A percentile compares a stretch with the other conserved stretches of the same genome.
These are phyloP conservation scores for Exophiala sideris DNA, from an alignment of 2,329 filamentous ascomycete genomes.

Conservation along the genomic window DNA sequence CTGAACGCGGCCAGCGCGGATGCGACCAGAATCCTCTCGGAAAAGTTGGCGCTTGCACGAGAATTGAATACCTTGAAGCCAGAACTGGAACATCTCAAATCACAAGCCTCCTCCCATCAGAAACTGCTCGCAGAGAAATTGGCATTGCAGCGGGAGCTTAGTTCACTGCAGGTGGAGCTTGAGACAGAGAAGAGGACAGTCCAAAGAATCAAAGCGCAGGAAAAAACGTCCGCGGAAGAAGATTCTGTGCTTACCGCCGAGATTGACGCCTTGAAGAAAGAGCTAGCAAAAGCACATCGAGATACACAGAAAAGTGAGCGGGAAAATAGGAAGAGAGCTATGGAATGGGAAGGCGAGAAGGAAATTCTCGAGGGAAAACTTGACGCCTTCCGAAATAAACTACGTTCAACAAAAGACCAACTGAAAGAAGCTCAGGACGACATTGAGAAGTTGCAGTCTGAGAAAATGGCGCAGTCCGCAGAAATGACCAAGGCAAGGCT, in stretches of 20 bases:
- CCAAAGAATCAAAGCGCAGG: slow-evolving; percentile 54
- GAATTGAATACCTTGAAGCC: slow-evolving; percentile 58
- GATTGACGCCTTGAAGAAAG: slow-evolving; percentile 48
- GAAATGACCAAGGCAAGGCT: slow-evolving; percentile 27
- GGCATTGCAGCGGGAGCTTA: slow-evolving; percentile 72
- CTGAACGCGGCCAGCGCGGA: slow-evolving; percentile 66
- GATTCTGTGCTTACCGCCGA: slow-evolving; percentile 39
- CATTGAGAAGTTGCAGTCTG: slow-evolving; percentile 42
- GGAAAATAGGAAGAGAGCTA: slow-evolving; percentile 53
- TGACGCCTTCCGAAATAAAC: slow-evolving; percentile 65
- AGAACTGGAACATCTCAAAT: slow-evolving; percentile 60
- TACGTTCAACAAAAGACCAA: slow-evolving; percentile 67
- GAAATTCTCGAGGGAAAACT: slow-evolving; percentile 68
- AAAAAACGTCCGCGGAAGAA: slow-evolving; percentile 49
- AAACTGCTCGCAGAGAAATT: slow-evolving; percentile 73
- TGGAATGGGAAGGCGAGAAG: slow-evolving; percentile 61
- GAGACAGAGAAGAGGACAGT: slow-evolving; percentile 74
- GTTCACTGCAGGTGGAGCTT: slow-evolving; percentile 72
- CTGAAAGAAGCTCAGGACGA: slow-evolving; percentile 65
- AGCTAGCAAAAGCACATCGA: slow-evolving; percentile 51
- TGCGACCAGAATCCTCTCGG: slow-evolving; percentile 65
- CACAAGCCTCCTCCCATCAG: slow-evolving; percentile 61
- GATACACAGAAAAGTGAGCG: slow-evolving; percentile 48
- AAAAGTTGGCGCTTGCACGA: slow-evolving; percentile 60
- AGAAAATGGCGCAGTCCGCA: slow-evolving; percentile 32